Conservation (phyloP, 1,284 basidiomycete species). For the Exsudoporus floridanus region DNA sequence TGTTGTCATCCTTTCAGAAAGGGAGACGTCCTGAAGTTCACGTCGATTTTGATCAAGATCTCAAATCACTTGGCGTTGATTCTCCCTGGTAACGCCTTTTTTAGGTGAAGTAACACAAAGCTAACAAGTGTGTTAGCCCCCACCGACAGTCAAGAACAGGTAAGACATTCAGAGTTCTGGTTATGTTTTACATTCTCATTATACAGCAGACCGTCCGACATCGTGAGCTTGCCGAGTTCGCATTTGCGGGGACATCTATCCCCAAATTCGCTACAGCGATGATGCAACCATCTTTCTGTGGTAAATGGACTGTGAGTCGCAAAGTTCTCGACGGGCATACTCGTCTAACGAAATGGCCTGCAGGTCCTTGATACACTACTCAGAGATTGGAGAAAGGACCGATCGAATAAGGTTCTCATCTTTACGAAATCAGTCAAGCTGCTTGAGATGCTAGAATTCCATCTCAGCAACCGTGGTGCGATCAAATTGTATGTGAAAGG, state of each 20-base stretch:
- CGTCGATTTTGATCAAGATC: slow-evolving; percentile 77
- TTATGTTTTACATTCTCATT: slow-evolving; percentile 5
- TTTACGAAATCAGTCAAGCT: slow-evolving; percentile 87
- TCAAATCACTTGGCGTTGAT: slow-evolving; percentile 85
- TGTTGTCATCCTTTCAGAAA: slow-evolving; percentile 65
- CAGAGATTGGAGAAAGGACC: slow-evolving; percentile 61
- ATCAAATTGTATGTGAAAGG: neutral
- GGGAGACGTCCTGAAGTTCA: slow-evolving; percentile 69
- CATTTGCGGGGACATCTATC: slow-evolving; percentile 52
- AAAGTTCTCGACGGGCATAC: neutral
- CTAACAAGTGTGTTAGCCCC: slow-evolving; percentile 44
- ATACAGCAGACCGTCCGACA: slow-evolving; percentile 51
- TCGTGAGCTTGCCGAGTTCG: slow-evolving; percentile 54
- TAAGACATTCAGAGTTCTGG: slow-evolving; percentile 22
- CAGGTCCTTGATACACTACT: slow-evolving; percentile 70
- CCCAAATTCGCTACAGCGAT: slow-evolving; percentile 65
- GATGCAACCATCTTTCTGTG: slow-evolving; percentile 66
- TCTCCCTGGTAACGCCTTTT: slow-evolving; percentile 56
- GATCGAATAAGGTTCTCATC: slow-evolving; percentile 74
- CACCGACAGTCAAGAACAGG: slow-evolving; percentile 64
- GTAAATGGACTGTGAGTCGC: slow-evolving; percentile 74
- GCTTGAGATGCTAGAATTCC: slow-evolving; percentile 74
- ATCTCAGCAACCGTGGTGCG: slow-evolving; percentile 56
- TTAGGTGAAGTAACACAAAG: neutral
- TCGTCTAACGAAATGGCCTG: neutral